Evolutionary conservation across 495 filamentous ascomycete genomes (phyloP).

Genomic region (Hypomontagnella monticulosa): DNA sequence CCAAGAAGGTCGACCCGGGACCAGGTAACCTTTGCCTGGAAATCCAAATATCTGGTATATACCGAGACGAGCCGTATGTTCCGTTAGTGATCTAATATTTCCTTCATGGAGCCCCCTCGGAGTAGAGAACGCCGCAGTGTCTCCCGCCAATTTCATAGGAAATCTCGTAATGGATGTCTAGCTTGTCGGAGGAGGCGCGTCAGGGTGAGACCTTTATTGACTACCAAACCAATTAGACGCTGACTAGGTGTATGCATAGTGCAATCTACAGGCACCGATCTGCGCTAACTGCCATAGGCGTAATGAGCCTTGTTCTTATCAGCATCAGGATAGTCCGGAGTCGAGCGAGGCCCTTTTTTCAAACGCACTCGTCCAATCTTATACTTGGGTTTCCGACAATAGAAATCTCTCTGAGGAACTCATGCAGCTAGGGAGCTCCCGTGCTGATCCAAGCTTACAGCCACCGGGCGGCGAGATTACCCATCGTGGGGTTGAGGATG

Average conservation of each 20-base stretch:
- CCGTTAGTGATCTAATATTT: too few species aligned
- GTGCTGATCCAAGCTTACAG: not conserved
- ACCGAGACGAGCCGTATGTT: too few species aligned
- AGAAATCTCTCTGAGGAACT: not conserved
- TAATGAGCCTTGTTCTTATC: conserved; percentile 39
- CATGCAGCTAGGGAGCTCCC: not conserved
- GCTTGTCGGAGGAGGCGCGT: conserved; percentile 41
- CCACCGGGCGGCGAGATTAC: not conserved
- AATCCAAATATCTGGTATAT: too few species aligned
- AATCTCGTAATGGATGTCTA: conserved; percentile 40
- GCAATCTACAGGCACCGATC: conserved; percentile 35
- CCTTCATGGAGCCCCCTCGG: not conserved
- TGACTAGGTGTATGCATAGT: conserved; percentile 13
- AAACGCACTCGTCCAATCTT: not conserved
- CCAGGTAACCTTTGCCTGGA: too few species aligned
- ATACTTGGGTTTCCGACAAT: not conserved
- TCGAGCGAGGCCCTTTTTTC: not conserved
- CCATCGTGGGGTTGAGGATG: not conserved
- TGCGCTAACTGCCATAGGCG: conserved; percentile 40
- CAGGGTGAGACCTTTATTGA: conserved; percentile 16
- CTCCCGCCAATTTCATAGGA: conserved; percentile 37
- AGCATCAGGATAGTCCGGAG: not conserved
- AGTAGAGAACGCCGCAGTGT: conserved; percentile 14
- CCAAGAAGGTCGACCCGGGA: too few species aligned
- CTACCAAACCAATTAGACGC: not conserved